phyloP scores from a whole-genome alignment of 2,329 filamentous ascomycete species.

The Saccharata proteae region DNA sequence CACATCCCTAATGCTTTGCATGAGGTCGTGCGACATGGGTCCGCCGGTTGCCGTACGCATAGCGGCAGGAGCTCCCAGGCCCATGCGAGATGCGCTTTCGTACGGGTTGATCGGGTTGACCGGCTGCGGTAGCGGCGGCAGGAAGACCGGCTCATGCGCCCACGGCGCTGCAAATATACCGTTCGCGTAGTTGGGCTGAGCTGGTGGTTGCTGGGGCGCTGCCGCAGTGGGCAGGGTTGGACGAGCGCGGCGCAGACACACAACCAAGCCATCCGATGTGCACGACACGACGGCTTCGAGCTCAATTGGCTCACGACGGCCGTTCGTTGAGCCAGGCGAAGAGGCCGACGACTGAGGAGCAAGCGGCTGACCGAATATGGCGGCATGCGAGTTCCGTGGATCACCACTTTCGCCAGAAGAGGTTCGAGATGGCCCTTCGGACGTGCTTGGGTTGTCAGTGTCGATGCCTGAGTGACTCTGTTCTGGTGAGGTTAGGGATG shows the following conservation, averaged over 20 bases:
- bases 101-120: too few species aligned
- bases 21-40: conserved; percentile 51
- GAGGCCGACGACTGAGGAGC: conserved; percentile 1
- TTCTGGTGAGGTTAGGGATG: conserved; percentile 2
- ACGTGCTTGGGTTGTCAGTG: conserved; percentile 9
- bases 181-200: conserved; percentile 34
- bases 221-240: conserved; percentile 53
- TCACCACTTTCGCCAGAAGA: conserved; percentile 2
- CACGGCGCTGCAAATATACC: conserved; percentile 72
- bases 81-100: conserved; percentile 7
- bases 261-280: conserved; percentile 76
- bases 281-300: conserved; percentile 86
- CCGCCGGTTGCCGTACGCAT: conserved; percentile 28
- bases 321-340: conserved; percentile 13
- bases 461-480: conserved; percentile 7
- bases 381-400: too few species aligned
- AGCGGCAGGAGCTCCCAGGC: conserved; percentile 7
- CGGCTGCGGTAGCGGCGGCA: conserved; percentile 23
- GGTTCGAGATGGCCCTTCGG: conserved; percentile 3
- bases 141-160: conserved; percentile 53
- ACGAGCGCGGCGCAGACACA: conserved; percentile 63
- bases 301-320: conserved; percentile 43
- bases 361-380: neutral
- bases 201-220: conserved; percentile 27
- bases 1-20: conserved; percentile 71